These are phyloP conservation scores for Dactylellina leptospora DNA, from an alignment of 2,329 filamentous ascomycete species.

Conservation along the genomic window DNA sequence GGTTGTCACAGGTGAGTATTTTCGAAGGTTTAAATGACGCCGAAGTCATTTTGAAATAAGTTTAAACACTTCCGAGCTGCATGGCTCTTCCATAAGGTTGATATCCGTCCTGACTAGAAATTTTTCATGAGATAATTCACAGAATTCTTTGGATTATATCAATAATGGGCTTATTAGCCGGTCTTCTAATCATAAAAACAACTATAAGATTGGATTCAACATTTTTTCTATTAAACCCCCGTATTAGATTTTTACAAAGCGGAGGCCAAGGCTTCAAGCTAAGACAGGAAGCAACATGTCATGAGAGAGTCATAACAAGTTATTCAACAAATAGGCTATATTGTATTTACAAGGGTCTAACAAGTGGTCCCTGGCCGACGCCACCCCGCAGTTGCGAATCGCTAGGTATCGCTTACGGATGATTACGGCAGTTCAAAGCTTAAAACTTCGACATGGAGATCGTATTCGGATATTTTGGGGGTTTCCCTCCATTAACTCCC, in stretches of 20 bases:
- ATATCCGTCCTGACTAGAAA: background rate
- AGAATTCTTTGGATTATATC: background rate
- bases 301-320: background rate
- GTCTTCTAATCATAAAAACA: no score
- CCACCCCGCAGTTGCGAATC: slow-evolving; percentile 12
- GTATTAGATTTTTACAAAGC: no score
- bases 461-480: slow-evolving; percentile 35
- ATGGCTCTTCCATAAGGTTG: no score
- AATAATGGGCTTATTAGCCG: no score
- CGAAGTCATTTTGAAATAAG: no score
- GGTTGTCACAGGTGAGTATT: no score
- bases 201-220: no score
- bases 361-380: slow-evolving; percentile 6
- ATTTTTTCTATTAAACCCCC: no score
- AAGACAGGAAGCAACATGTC: no score
- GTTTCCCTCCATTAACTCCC: background rate
- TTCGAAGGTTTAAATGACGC: no score
- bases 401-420: slow-evolving; percentile 19
- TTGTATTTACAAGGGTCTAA: background rate
- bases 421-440: slow-evolving; percentile 21
- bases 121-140: background rate
- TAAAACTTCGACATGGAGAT: background rate
- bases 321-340: slow-evolving; percentile 24
- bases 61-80: no score
- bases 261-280: no score